phyloP scores from a whole-genome alignment of 2,329 filamentous ascomycete genomes.

The Nemania abortiva region DNA sequence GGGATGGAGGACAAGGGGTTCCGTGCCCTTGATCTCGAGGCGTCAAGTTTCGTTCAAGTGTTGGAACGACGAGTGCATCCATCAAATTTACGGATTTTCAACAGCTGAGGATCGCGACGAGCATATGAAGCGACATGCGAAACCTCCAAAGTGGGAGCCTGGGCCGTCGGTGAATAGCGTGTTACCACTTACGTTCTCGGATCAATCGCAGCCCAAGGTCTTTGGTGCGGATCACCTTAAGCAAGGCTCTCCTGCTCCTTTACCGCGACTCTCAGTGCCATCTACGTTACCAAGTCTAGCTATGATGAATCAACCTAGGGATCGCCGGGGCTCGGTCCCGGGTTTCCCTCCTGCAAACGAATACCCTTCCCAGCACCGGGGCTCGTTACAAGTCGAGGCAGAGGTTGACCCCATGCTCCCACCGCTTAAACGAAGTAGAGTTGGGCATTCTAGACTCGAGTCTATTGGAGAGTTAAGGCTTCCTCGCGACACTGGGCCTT shows the following conservation, averaged over 20 bases:
- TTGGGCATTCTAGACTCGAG: slow-evolving; percentile 65
- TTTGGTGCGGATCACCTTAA: slow-evolving; percentile 52
- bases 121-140: slow-evolving; percentile 62
- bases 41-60: slow-evolving; percentile 64
- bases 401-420: slow-evolving; percentile 66
- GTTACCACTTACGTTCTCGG: slow-evolving; percentile 53
- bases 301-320: slow-evolving; percentile 52
- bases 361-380: slow-evolving; percentile 53
- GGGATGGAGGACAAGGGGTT: slow-evolving; percentile 55
- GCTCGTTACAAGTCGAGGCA: slow-evolving; percentile 59
- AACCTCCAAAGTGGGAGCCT: slow-evolving; percentile 59
- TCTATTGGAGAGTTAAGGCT: slow-evolving; percentile 69
- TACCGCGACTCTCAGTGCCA: slow-evolving; percentile 55
- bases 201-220: slow-evolving; percentile 50
- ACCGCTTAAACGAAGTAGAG: slow-evolving; percentile 65
- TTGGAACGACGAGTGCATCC: slow-evolving; percentile 65
- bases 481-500: slow-evolving; percentile 61
- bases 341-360: slow-evolving; percentile 58
- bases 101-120: slow-evolving; percentile 64
- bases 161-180: slow-evolving; percentile 57
- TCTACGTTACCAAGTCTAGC: slow-evolving; percentile 54
- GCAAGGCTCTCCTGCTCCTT: slow-evolving; percentile 56
- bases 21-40: slow-evolving; percentile 53
- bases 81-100: slow-evolving; percentile 70
- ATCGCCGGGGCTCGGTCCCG: slow-evolving; percentile 55